Percentiles rank a stretch among this genome's conserved stretches.
Conservation (phyloP, 208 protist genomes). For the Acanthamoeba royreba region DNA sequence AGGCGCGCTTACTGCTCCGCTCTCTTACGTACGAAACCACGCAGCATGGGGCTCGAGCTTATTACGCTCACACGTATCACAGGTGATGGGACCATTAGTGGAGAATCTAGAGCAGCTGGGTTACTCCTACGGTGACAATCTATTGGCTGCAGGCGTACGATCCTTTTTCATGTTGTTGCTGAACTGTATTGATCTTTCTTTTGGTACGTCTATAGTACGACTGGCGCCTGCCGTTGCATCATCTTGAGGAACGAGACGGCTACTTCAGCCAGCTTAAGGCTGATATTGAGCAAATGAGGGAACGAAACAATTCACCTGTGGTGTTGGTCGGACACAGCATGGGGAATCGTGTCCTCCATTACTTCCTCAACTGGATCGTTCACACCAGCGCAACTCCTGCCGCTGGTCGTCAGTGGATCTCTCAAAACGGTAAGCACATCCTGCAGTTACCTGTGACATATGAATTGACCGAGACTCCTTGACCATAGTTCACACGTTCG, state of each 20-base stretch:
- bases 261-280: constrained; percentile 19
- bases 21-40: neutral
- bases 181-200: neutral
- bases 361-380: constrained; percentile 30
- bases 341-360: constrained; percentile 19
- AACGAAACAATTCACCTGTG: neutral
- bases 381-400: neutral
- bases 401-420: neutral
- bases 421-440: neutral
- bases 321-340: constrained; percentile 50
- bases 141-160: neutral
- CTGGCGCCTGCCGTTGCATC: constrained; percentile 1
- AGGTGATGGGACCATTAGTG: constrained; percentile 39
- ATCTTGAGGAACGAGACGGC: neutral
- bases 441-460: neutral
- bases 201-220: neutral
- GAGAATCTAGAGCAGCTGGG: constrained; percentile 47
- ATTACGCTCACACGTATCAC: neutral
- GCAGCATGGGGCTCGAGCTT: neutral
- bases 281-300: neutral
- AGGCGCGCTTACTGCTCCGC: neutral
- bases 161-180: neutral
- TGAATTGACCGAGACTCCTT: neutral
- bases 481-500: neutral
- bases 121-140: constrained; percentile 29